Base-by-base conservation (phyloP, 2,329 filamentous ascomycete genomes). In the Calonectria pauciramosa region DNA sequence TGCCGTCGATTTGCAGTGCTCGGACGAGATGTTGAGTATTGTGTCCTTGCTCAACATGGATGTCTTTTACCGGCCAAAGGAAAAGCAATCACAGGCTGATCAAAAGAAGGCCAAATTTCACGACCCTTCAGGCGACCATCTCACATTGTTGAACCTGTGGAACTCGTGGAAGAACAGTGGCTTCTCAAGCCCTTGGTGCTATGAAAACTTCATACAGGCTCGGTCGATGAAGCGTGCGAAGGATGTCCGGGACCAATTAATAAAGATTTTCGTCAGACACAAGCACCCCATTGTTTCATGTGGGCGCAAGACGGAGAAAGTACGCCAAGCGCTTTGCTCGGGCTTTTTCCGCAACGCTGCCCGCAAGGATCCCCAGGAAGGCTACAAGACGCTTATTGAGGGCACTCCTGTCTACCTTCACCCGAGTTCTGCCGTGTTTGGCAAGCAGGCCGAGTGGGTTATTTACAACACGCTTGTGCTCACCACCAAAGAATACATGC, bases 91-190 rank as follows among this genome's bases (percentile, higher is more conserved):
- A 63, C 95, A 98, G 84, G 97, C 97, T 4, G 97, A 99, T 82
- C 95, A 98, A 85, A 99, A 99, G 88, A 98, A 98, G 86, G 90
- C 96, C 78, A 98, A 98, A 84, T 99, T 99, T 86, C 95, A 98
- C 86, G 97, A 99, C 82, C 94, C 96, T 0, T 93, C 95, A 71
- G 97, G 97, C 68, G 97, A 99, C 82, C 97, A 99, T 82, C 89
- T 99, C 16, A 99, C 97, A 0, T 89, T 99, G 0, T 91, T 99
- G 54, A 99, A 99, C 80, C 96, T 99, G 0, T 99, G 98, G 88
- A 98, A 98, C 82, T 93, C 91, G n/a, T 99, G 97, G 97, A 98
- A 98, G 84, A 90, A 93, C 56, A 94, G 92, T 76, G 93, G 93
- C 9, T 98, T 92, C 86, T 94, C 93, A 65, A 95, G 93, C 72